phyloP scores from a whole-genome alignment of 2,329 filamentous ascomycete genomes.

The Biscogniauxia marginata region DNA sequence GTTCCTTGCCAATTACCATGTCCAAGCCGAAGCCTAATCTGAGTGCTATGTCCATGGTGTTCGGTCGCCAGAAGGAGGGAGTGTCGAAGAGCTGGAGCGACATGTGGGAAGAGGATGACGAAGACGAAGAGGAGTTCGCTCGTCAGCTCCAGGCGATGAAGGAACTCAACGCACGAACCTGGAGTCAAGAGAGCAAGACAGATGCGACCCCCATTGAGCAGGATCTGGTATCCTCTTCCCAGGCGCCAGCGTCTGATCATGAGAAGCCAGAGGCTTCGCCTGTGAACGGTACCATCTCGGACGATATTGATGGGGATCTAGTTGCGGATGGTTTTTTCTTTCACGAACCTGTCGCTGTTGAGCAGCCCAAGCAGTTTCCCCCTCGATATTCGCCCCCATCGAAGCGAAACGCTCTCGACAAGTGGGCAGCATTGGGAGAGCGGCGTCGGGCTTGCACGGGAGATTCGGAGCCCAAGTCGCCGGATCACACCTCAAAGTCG shows the following conservation, averaged over 20 bases:
- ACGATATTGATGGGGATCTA: constrained; percentile 62
- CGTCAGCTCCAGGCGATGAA: constrained; percentile 60
- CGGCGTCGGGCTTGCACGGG: constrained; percentile 68
- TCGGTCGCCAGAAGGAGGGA: constrained; percentile 72
- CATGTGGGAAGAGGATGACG: constrained; percentile 94
- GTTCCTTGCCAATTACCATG: constrained; percentile 76
- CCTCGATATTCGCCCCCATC: constrained; percentile 64
- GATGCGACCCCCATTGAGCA: constrained; percentile 34
- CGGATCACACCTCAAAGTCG: constrained; percentile 42
- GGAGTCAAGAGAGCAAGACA: constrained; percentile 72
- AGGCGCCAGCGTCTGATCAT: constrained; percentile 41
- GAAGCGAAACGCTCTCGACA: constrained; percentile 67
- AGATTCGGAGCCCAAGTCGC: constrained; percentile 49
- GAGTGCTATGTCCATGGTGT: constrained; percentile 73
- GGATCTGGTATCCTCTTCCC: constrained; percentile 44
- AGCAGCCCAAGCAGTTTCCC: constrained; percentile 35
- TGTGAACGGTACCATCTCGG: constrained; percentile 37
- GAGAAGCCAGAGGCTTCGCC: constrained; percentile 40
- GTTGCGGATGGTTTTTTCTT: constrained; percentile 72
- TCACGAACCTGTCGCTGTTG: constrained; percentile 56
- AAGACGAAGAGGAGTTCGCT: constrained; percentile 65
- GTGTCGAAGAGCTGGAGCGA: constrained; percentile 99
- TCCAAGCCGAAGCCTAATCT: constrained; percentile 69
- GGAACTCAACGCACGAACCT: constrained; percentile 71
- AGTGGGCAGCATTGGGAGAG: constrained; percentile 87